Percentiles rank a stretch among this genome's conserved stretches.
phyloP scores from a whole-genome alignment of 352 stramenopile species.

The Phytopythium mirpurense region DNA sequence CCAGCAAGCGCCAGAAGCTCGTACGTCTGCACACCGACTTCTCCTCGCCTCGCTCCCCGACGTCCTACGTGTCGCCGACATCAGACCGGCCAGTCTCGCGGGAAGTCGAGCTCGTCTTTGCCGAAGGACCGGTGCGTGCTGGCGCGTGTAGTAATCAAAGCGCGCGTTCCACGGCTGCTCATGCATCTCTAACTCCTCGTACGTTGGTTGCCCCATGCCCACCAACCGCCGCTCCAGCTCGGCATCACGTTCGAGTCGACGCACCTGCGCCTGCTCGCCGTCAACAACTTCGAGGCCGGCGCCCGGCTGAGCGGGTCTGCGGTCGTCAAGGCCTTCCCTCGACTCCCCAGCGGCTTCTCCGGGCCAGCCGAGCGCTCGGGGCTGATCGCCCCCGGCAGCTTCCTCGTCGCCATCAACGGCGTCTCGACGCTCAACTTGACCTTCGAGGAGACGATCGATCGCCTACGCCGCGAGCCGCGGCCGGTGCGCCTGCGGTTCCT shows the following conservation, averaged over 20 bases:
- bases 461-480: conserved; percentile 35
- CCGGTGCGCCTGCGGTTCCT: conserved; percentile 61
- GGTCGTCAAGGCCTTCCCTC: conserved; percentile 63
- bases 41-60: background rate
- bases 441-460: conserved; percentile 61
- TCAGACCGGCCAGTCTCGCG: conserved; percentile 3
- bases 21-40: background rate
- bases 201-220: background rate
- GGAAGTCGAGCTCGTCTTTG: conserved; percentile 71
- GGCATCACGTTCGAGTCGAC: conserved; percentile 79
- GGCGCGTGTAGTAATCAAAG: too few relatives aligned
- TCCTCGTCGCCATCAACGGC: conserved; percentile 69
- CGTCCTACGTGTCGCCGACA: background rate
- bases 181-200: too few relatives aligned
- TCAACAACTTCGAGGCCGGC: conserved; percentile 41
- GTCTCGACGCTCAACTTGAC: conserved; percentile 53
- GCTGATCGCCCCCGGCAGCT: conserved; percentile 44
- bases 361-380: conserved; percentile 59
- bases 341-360: conserved; percentile 46
- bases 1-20: conserved; percentile 2
- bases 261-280: conserved; percentile 53
- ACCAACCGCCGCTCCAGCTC: conserved; percentile 25
- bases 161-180: too few relatives aligned
- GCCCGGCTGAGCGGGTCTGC: conserved; percentile 38
- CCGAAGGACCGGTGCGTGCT: conserved; percentile 54